Evolutionary conservation across 2,329 filamentous ascomycete genomes (phyloP), one percentile per base, ranked within the genome.

Genomic region (Trichophyton simii): DNA sequence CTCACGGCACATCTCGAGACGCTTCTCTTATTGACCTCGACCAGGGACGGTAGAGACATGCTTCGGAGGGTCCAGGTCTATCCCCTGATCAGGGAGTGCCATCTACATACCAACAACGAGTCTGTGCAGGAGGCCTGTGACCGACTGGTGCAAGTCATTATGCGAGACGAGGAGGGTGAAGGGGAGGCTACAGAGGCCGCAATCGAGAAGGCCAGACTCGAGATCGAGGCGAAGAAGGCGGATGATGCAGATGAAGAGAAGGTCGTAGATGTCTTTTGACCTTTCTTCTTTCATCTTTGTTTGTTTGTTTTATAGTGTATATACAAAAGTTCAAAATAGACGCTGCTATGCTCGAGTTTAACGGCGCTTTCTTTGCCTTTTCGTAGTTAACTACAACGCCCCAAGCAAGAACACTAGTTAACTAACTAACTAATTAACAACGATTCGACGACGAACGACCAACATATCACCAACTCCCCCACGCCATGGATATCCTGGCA

Each of bases 1-100:
- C 80, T 96, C 60, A 83, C 87, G 70, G 94, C 89, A 2, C 91
- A 97, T 72, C 75, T 99, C 20, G 94, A 99, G 76, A 96, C 91
- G 0, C 73, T 99, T 60, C 81, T 91, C 61, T 76, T 99, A 18
- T 75, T 99, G 62, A 91, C 89, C 0, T 91, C 88, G 4, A 92
- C 89, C 6, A 80, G 83, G 5, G 79, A 86, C 67, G 89, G 87
- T 1, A 82, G 92, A 63, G 87, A 95, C 5, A 76, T 82, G 60
- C 78, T 97, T 80, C 82, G 91, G 18, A 77, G 81, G 18, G 79
- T 92, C 54, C 89, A 90, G 68, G 88, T 96, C 0, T 99, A 99
- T 72, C 89, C 91, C 0, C 85, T 97, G 55, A 79, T 97, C 20
- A 81, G 94, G 59, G 94, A 97, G 74, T 87, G 88, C 36, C 94